Conservation (phyloP, 148 eudicot genomes). For the Fagopyrum esculentum region DNA sequence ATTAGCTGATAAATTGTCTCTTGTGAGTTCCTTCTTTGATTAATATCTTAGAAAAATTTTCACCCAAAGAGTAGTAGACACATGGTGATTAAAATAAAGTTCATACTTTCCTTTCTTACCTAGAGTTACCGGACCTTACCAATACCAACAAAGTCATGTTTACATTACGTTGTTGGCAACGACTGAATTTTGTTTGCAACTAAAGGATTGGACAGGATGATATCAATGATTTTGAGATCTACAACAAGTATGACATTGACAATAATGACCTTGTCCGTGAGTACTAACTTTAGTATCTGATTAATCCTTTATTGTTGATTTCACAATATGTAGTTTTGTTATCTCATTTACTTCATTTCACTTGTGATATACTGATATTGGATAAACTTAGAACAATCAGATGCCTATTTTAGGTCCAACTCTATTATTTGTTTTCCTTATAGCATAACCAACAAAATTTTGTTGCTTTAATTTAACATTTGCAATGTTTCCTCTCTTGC, state of each 20-base stretch:
- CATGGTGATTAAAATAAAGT: no score
- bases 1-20: slow-evolving; percentile 25
- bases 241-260: slow-evolving; percentile 74
- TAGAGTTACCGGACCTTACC: background rate
- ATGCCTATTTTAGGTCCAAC: background rate
- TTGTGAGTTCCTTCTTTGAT: slow-evolving; percentile 32
- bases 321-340: background rate
- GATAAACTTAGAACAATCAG: background rate
- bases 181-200: slow-evolving; percentile 31
- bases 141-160: background rate
- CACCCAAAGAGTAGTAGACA: background rate
- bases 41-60: background rate
- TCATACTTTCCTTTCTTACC: background rate
- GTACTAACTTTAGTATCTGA: slow-evolving; percentile 19
- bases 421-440: background rate
- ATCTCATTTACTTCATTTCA: background rate
- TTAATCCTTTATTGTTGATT: background rate
- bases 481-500: background rate
- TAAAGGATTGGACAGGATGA: slow-evolving; percentile 51
- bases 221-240: slow-evolving; percentile 66
- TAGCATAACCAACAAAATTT: background rate
- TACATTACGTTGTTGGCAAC: slow-evolving; percentile 13
- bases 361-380: background rate
- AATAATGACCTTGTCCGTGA: slow-evolving; percentile 94
- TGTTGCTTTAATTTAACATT: background rate